phyloP scores from a whole-genome alignment of 495 filamentous ascomycete species.

The Penicillium alfredii region DNA sequence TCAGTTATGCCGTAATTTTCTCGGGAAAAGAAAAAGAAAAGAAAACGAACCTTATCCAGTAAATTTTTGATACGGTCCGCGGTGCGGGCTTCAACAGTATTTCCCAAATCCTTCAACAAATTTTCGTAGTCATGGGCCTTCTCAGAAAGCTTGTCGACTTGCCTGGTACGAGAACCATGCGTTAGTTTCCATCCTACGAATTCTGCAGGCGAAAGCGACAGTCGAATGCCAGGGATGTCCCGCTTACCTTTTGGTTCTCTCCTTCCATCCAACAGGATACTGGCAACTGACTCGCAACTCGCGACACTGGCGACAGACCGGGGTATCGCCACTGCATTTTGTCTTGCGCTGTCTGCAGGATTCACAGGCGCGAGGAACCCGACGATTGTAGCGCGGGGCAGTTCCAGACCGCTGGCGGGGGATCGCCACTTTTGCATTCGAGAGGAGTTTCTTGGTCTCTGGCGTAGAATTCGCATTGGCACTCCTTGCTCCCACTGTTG shows the following conservation, averaged over 20 bases:
- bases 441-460: background rate
- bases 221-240: too few relatives aligned
- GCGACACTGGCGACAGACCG: conserved; percentile 49
- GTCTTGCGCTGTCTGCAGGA: conserved; percentile 62
- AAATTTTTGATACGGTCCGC: conserved; percentile 33
- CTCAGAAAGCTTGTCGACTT: conserved; percentile 39
- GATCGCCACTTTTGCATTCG: background rate
- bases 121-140: conserved; percentile 47
- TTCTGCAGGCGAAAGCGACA: conserved; percentile 6
- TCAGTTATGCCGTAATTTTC: background rate
- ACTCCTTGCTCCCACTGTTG: background rate
- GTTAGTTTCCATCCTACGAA: too few relatives aligned
- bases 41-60: conserved; percentile 36
- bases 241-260: conserved; percentile 23
- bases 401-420: background rate
- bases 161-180: too few relatives aligned
- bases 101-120: conserved; percentile 36
- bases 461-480: background rate
- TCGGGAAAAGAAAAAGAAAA: background rate
- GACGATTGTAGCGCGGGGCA: conserved; percentile 3
- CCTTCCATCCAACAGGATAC: conserved; percentile 50
- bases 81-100: conserved; percentile 26
- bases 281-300: conserved; percentile 42
- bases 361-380: conserved; percentile 56
- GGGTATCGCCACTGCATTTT: conserved; percentile 52